Evolutionary conservation across 2,329 filamentous ascomycete genomes (phyloP), one percentile per base, ranked within the genome.

Genomic region (Fusarium sp.): DNA sequence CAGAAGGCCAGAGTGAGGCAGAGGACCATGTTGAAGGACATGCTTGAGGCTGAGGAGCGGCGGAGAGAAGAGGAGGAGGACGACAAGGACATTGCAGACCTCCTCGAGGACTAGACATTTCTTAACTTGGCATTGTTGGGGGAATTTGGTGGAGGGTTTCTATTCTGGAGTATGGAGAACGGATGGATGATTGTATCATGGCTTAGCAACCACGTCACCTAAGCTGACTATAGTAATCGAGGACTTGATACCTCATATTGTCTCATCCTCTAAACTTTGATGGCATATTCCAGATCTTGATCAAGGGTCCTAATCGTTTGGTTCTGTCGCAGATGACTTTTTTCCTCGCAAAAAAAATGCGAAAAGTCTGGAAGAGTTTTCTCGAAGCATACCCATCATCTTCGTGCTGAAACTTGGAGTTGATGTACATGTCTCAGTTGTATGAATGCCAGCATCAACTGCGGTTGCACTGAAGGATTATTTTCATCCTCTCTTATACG

Each of bases 21-120:
- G 80, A 85, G 89, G 73, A 84, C 86, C 68, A 84, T 91, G 77
- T 80, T 91, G 62, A 88, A 88, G 82, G 85, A 88, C 74, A 75
- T 91, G 73, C 77, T 92, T 63, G 88, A 89, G 71, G 85, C 83
- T 68, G 89, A 91, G 79, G 82, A 86, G 79, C 78, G 86, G 70
- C 81, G 84, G 68, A 83, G 87, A 71, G 76, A 80, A 48, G 88
- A 89, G 70, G 87, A 89, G 59, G 84, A 91, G 68, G 88, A 90
- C 62, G 90, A 93, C 76, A 90, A 91, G 79, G 90, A 94, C 76
- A 90, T 94, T 70, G 86, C 88, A 75, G 89, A 94, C 78, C 88
- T 90, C 72, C 77, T 94, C 76, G 83, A 86, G 70, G 84, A 88
- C 74, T 85, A 78, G 53, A 17, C 9, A 17, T 30, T 17, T 45